These are phyloP conservation scores for Aleurites moluccanus DNA, from an alignment of 441 rosid genomes.

Conservation along the genomic window DNA sequence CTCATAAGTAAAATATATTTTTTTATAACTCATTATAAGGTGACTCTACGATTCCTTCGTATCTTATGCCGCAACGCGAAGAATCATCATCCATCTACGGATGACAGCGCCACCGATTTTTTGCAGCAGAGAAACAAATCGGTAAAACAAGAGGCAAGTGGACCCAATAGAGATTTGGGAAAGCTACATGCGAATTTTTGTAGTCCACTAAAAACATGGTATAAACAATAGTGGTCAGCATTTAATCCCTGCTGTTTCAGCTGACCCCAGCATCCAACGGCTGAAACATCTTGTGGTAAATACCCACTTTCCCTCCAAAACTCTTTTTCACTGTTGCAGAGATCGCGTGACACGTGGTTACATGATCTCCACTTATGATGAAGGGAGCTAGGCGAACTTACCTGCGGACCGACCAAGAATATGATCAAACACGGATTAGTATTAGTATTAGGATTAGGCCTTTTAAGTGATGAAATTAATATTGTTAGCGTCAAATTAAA, in stretches of 20 bases:
- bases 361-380: neutral
- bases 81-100: neutral
- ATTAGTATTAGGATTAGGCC: too few relatives aligned
- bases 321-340: neutral
- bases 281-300: neutral
- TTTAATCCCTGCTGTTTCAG: neutral
- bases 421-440: neutral
- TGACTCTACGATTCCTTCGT: neutral
- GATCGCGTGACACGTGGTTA: constrained; percentile 19
- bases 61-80: neutral
- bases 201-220: constrained; percentile 25
- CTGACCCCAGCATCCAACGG: constrained; percentile 14
- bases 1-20: too few relatives aligned
- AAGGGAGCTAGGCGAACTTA: neutral
- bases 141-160: neutral
- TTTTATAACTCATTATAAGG: neutral
- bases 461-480: too few relatives aligned
- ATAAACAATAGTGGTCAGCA: constrained; percentile 14
- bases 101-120: constrained; percentile 18
- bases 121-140: constrained; percentile 3
- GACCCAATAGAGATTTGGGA: constrained; percentile 23
- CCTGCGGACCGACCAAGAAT: constrained; percentile 3
- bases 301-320: neutral
- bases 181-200: constrained; percentile 19
- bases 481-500: neutral